phyloP scores from a whole-genome alignment of 1,284 basidiomycete species.

The Laetiporus sulphureus region DNA sequence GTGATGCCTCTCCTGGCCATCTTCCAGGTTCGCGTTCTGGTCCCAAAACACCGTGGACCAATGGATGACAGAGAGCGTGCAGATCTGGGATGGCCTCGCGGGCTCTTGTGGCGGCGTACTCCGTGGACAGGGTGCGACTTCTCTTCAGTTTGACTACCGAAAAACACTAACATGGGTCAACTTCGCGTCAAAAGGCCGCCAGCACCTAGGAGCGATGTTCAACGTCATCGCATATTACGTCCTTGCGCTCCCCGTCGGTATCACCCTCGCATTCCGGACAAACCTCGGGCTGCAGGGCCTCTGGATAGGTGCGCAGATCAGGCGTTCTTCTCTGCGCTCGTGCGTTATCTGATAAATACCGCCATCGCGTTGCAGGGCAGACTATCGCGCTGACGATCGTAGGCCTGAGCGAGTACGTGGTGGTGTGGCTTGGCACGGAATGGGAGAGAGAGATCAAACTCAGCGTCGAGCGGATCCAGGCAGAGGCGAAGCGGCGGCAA shows the following conservation, averaged over 20 bases:
- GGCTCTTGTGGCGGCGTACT: constrained; percentile 68
- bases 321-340: too few relatives aligned
- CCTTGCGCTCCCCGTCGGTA: constrained; percentile 64
- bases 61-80: background rate
- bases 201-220: constrained; percentile 69
- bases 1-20: constrained; percentile 78
- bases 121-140: constrained; percentile 50
- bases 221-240: constrained; percentile 75
- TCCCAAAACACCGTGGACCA: too few relatives aligned
- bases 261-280: constrained; percentile 55
- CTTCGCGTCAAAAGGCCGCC: constrained; percentile 43
- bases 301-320: constrained; percentile 46
- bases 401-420: constrained; percentile 60
- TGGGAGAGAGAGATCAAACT: constrained; percentile 58
- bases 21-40: constrained; percentile 56
- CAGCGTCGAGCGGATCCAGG: constrained; percentile 42
- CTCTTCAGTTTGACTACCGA: background rate
- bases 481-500: constrained; percentile 37
- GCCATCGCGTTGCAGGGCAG: constrained; percentile 42
- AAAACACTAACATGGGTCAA: constrained; percentile 1
- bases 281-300: constrained; percentile 55
- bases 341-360: too few relatives aligned
- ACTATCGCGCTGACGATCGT: constrained; percentile 67
- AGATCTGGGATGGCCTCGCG: constrained; percentile 66
- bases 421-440: constrained; percentile 59